Evolutionary conservation across 495 filamentous ascomycete genomes (phyloP).

Genomic region (Talaromyces trachyspermus): DNA sequence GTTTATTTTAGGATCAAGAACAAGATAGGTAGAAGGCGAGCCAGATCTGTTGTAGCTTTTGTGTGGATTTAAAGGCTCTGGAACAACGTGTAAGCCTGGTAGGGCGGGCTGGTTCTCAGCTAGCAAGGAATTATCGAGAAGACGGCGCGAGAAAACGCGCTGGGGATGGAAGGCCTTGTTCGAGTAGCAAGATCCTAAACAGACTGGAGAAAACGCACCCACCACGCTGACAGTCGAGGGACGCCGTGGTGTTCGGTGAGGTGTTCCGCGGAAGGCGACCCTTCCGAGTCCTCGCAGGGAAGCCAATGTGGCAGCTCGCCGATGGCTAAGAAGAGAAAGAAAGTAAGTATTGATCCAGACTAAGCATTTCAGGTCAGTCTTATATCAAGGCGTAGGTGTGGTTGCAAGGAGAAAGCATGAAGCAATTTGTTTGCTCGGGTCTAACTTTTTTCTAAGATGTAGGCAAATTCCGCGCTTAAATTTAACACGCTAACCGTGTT

Average conservation of each 20-base stretch:
- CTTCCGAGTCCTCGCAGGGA: constrained; percentile 26
- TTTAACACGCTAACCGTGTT: too few species aligned
- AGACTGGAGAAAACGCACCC: too few species aligned
- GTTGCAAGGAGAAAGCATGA: too few species aligned
- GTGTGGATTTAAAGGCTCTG: background rate
- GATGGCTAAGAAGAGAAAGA: background rate
- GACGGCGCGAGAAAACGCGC: constrained; percentile 2
- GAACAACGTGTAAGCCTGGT: background rate
- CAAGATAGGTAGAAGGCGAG: background rate
- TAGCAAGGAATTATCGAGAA: constrained; percentile 2
- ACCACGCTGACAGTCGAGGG: constrained; percentile 6
- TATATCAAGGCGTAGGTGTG: background rate
- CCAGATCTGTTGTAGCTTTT: background rate
- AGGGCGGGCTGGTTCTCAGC: background rate
- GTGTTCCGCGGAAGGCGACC: constrained; percentile 23
- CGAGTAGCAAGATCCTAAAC: too few species aligned
- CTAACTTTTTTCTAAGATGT: too few species aligned
- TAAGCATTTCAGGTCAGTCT: constrained; percentile 1
- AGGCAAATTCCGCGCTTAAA: too few species aligned
- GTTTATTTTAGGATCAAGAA: too few species aligned
- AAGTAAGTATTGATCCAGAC: background rate
- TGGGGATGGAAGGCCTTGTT: too few species aligned
- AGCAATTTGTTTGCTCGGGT: too few species aligned
- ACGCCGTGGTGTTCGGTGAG: constrained; percentile 10
- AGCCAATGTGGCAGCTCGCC: constrained; percentile 33